Evolutionary conservation across 805 yeast species (phyloP), one percentile per base, ranked within the genome.

Genomic region (Metschnikowia anglica): DNA sequence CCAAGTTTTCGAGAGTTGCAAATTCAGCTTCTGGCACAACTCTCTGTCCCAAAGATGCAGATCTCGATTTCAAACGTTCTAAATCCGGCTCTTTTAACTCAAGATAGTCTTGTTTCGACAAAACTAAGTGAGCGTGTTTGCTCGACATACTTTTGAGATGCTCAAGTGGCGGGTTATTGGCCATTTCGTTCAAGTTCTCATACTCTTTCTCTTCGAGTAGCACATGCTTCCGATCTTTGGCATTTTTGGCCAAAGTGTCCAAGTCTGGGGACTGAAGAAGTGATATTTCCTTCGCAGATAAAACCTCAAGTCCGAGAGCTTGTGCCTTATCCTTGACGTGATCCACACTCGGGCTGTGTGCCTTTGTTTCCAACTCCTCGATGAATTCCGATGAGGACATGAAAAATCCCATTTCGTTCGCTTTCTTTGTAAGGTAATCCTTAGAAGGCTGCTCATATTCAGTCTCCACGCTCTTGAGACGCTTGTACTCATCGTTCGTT

Each of bases 391-490:
- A 41, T 1, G 71, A 48, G 0, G 68, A 51, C 2, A 68, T 53
- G 16, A 61, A 61, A 18, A 63, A 51, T 1, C 72, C 72, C 29
- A 63, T 42, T 15, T 62, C 59, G 46, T 65, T 63, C 11, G 74
- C 72, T 45, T 64, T 68, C 4, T 51, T 34, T 1, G 66, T 61
- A 15, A 68, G 47, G 42, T 66, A 67, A 1, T 53, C 59, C 43
- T 60, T 60, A 13, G 54, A 52, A 3, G 74, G 74, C 37, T 60
- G 64, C 19, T 62, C 66, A 41, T 57, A 49, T 17, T 66, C 67
- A 0, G 53, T 53, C 30, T 51, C 53, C 13, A 56, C 34, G 9
- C 39, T 42, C 29, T 51, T 53, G 24, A 52, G 39, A 10, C 34
- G 32, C 15, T 44, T 26, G 23, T 49, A 44, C 37, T 62, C 60